These are phyloP conservation scores for Diplocarpon rosae DNA, from an alignment of 2,329 filamentous ascomycete species.

Conservation along the genomic window DNA sequence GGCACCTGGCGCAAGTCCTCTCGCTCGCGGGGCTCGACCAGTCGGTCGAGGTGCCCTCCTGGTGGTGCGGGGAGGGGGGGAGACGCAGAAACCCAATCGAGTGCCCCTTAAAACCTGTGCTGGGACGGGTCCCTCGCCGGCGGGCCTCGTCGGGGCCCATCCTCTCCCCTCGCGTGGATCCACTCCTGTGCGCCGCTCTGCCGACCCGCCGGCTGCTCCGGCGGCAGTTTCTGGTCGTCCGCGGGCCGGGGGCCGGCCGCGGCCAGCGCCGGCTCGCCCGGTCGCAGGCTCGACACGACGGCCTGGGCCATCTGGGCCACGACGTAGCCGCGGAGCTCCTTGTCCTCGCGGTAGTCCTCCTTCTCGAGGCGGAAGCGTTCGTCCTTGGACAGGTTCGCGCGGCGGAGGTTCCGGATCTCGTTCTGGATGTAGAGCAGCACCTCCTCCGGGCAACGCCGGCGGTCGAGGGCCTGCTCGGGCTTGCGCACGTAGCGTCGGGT, in stretches of 20 bases:
- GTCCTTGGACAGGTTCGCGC: constrained; percentile 75
- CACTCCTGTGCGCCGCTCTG: constrained; percentile 42
- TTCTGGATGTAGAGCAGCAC: constrained; percentile 85
- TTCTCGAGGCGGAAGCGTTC: constrained; percentile 72
- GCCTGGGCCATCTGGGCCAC: constrained; percentile 63
- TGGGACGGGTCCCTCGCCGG: constrained; percentile 34
- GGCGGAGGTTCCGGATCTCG: constrained; percentile 77
- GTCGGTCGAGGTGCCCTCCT: too few relatives aligned
- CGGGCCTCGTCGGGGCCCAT: constrained; percentile 29
- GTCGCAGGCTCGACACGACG: constrained; percentile 32
- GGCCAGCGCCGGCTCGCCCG: constrained; percentile 13
- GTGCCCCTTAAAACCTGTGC: constrained; percentile 29
- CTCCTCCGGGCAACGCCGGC: constrained; percentile 74
- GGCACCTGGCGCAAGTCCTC: too few relatives aligned
- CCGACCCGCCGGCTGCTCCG: constrained; percentile 42
- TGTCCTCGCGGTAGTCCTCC: constrained; percentile 66
- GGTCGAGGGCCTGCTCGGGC: constrained; percentile 58
- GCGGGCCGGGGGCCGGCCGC: constrained; percentile 16
- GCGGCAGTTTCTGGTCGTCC: constrained; percentile 50
- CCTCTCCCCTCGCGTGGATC: constrained; percentile 37
- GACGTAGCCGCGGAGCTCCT: constrained; percentile 63
- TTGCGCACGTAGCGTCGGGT: constrained; percentile 62
- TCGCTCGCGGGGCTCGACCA: too few relatives aligned
- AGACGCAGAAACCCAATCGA: too few relatives aligned
- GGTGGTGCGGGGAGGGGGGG: too few relatives aligned